phyloP scores from a whole-genome alignment of 352 stramenopile species.

The Phytophthora palmivora region DNA sequence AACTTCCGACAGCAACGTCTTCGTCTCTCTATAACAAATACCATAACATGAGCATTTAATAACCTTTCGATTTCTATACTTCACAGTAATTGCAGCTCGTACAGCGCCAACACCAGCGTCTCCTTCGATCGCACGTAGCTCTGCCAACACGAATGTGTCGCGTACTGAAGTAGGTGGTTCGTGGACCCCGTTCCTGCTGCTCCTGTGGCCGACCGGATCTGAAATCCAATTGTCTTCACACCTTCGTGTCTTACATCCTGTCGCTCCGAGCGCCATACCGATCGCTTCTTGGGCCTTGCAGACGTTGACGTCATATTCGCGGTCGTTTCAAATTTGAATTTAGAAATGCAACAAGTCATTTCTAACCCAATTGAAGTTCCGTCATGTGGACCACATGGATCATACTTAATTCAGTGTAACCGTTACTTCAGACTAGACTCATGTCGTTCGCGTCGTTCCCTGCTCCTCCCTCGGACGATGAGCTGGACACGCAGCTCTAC shows the following conservation, averaged over 20 bases:
- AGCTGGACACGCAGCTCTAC: slow-evolving; percentile 51
- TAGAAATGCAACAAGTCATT: slow-evolving; percentile 2
- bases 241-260: slow-evolving; percentile 12
- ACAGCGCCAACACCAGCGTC: slow-evolving; percentile 62
- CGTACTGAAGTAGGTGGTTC: slow-evolving; percentile 61
- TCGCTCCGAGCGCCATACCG: neutral
- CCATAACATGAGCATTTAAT: neutral
- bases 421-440: neutral
- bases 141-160: slow-evolving; percentile 62
- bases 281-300: too few species aligned
- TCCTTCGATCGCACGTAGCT: slow-evolving; percentile 63
- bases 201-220: slow-evolving; percentile 47
- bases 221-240: slow-evolving; percentile 38
- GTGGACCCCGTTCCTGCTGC: slow-evolving; percentile 38
- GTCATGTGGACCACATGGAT: slow-evolving; percentile 1
- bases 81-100: slow-evolving; percentile 1
- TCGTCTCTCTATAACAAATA: slow-evolving; percentile 43
- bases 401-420: neutral
- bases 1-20: slow-evolving; percentile 76
- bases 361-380: slow-evolving; percentile 9
- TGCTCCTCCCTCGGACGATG: slow-evolving; percentile 5
- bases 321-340: slow-evolving; percentile 20
- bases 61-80: neutral
- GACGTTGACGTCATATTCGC: neutral
- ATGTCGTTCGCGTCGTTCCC: slow-evolving; percentile 29